phyloP scores from a whole-genome alignment of 148 eudicot species.

The Diospyros lotus region DNA sequence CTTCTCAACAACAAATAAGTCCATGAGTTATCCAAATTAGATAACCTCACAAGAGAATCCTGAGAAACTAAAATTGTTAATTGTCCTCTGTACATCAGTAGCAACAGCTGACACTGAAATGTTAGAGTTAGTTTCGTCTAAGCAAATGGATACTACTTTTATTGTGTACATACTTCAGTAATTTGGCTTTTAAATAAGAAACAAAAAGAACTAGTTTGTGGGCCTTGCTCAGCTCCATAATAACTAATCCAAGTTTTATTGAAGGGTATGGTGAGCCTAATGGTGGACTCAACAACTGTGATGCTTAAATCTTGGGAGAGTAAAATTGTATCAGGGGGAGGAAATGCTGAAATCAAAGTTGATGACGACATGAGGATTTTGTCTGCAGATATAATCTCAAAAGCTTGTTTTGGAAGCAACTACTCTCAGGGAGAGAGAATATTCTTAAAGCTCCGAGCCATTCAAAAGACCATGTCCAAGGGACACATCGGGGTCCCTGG shows the following conservation, averaged over 20 bases:
- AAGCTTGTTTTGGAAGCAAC: conserved; percentile 58
- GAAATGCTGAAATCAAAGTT: conserved; percentile 30
- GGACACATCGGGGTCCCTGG: conserved; percentile 49
- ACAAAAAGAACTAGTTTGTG: no score
- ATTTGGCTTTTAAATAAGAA: background rate
- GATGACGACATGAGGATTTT: conserved; percentile 48
- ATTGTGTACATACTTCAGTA: background rate
- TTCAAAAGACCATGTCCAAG: conserved; percentile 40
- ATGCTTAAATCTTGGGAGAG: conserved; percentile 44
- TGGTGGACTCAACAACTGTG: conserved; percentile 36
- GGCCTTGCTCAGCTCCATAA: no score
- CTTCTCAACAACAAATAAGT: background rate
- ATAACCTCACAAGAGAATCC: no score
- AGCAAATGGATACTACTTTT: background rate
- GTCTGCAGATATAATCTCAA: conserved; percentile 65
- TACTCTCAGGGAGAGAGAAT: conserved; percentile 47
- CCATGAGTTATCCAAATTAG: background rate
- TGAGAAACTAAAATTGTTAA: no score
- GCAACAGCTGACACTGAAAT: background rate
- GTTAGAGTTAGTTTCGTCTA: background rate
- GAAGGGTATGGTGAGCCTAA: conserved; percentile 52
- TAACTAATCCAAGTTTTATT: background rate
- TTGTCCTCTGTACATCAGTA: background rate
- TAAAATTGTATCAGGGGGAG: conserved; percentile 21
- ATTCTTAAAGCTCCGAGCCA: conserved; percentile 37